Conservation (phyloP, 129 eudicot genomes). For the Calendula officinalis region DNA sequence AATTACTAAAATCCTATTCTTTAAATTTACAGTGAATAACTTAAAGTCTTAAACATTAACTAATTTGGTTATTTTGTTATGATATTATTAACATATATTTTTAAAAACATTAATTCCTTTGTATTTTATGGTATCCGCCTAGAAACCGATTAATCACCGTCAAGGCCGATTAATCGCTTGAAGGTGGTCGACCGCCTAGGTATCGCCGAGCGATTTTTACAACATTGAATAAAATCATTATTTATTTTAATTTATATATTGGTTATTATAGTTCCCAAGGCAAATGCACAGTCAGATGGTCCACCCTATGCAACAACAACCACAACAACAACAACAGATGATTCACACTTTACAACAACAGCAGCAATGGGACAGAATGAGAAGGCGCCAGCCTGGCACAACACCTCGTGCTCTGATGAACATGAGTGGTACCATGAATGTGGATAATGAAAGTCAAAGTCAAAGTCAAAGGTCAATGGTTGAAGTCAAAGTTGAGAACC, state of each 20-base stretch:
- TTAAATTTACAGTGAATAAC: too few relatives aligned
- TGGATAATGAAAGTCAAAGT: conserved; percentile 63
- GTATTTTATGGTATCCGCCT: too few relatives aligned
- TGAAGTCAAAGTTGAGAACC: conserved; percentile 85
- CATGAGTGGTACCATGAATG: conserved; percentile 42
- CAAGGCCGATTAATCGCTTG: too few relatives aligned
- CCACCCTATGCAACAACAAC: conserved; percentile 70
- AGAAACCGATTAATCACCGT: too few relatives aligned
- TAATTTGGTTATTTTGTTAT: too few relatives aligned
- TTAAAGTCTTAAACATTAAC: too few relatives aligned
- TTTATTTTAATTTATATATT: background rate
- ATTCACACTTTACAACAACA: conserved; percentile 68
- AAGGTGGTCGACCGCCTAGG: too few relatives aligned
- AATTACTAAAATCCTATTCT: too few relatives aligned
- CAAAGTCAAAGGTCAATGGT: conserved; percentile 80
- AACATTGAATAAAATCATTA: too few relatives aligned
- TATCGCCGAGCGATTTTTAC: too few relatives aligned
- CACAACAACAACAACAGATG: conserved; percentile 83
- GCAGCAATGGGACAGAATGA: conserved; percentile 66
- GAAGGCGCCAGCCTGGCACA: conserved; percentile 54
- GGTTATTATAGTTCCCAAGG: conserved; percentile 50
- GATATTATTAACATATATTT: too few relatives aligned
- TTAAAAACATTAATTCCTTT: too few relatives aligned
- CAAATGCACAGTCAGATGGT: conserved; percentile 71
- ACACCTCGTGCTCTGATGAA: conserved; percentile 73